A percentile compares a stretch with the other conserved stretches of the same genome.
phyloP scores from a whole-genome alignment of 2,329 filamentous ascomycete species.

The Elsinoe arachidis region DNA sequence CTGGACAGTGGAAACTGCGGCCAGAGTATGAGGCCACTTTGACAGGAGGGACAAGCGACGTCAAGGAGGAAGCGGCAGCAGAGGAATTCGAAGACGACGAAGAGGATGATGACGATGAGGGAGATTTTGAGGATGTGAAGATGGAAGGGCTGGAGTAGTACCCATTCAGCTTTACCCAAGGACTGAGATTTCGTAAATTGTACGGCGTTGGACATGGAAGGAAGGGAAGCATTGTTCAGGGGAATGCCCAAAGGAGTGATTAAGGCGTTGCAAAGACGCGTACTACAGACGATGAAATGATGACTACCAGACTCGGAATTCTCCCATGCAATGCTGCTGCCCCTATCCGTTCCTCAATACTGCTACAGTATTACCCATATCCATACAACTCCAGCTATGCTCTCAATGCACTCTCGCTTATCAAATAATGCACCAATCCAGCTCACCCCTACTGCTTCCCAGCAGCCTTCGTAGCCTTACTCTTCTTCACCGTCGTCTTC shows the following conservation, averaged over 20 bases:
- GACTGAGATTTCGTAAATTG: no score
- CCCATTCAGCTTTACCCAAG: neutral
- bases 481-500: constrained; percentile 1
- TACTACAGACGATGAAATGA: neutral
- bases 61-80: constrained; percentile 42
- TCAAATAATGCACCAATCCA: neutral
- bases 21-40: constrained; percentile 52
- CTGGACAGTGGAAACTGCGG: constrained; percentile 76
- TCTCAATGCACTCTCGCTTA: neutral
- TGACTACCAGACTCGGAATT: neutral
- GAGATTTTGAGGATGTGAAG: constrained; percentile 39
- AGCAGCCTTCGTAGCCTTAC: neutral
- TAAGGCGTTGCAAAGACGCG: neutral
- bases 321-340: neutral
- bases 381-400: neutral
- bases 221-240: neutral
- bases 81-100: constrained; percentile 35
- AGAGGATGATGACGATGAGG: constrained; percentile 42
- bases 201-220: neutral
- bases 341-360: neutral
- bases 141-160: constrained; percentile 19
- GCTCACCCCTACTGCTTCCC: neutral
- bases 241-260: neutral
- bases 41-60: constrained; percentile 19
- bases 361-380: neutral